phyloP scores from a whole-genome alignment of 2,329 filamentous ascomycete species.

The Plectosphaerella sp. region DNA sequence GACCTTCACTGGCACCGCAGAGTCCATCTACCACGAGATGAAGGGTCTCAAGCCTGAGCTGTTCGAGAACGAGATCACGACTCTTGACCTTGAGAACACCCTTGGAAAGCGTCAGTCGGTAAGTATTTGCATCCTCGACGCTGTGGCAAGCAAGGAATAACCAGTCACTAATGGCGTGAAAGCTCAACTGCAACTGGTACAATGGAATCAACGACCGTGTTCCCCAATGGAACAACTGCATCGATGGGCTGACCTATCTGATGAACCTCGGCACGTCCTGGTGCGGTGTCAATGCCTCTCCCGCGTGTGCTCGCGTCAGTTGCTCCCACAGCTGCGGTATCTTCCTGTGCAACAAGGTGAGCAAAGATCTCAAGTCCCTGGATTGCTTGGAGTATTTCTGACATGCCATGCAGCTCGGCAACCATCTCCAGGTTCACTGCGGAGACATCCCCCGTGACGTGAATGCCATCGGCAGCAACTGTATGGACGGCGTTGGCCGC shows the following conservation, averaged over 20 bases:
- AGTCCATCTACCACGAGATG: slow-evolving; percentile 72
- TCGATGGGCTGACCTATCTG: neutral
- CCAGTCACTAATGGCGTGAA: neutral
- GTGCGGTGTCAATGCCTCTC: neutral
- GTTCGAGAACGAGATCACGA: neutral
- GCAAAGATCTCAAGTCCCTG: no score
- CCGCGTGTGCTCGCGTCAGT: neutral
- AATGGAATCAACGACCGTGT: neutral
- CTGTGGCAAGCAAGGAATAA: no score
- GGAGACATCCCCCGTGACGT: neutral
- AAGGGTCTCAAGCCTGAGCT: slow-evolving; percentile 87
- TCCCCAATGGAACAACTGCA: neutral
- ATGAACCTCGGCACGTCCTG: neutral
- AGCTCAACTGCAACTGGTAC: neutral
- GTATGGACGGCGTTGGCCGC: neutral
- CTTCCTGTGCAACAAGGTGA: slow-evolving; percentile 2
- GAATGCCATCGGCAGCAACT: neutral
- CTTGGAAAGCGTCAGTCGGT: neutral
- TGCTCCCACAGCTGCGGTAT: neutral
- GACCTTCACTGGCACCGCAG: slow-evolving; percentile 22
- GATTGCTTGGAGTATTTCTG: neutral
- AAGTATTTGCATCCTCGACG: no score
- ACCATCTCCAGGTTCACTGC: neutral
- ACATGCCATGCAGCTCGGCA: neutral
- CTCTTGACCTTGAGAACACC: neutral